These are phyloP conservation scores for Talaromyces sp. DNA, from an alignment of 2,329 filamentous ascomycete genomes.

Conservation along the genomic window DNA sequence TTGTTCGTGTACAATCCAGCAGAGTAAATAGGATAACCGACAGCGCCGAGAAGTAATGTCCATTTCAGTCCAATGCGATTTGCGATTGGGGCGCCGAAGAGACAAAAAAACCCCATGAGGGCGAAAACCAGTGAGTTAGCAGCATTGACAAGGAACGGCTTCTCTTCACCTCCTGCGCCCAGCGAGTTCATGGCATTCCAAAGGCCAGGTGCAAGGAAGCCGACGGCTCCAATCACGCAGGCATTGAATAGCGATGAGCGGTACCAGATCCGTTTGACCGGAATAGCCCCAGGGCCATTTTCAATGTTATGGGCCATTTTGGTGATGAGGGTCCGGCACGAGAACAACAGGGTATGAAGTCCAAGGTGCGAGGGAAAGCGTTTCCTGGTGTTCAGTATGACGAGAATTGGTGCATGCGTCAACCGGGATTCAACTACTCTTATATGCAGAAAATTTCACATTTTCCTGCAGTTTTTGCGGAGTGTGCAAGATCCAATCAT, in stretches of 20 bases:
- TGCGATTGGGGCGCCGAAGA: constrained; percentile 48
- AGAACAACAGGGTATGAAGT: background rate
- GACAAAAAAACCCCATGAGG: constrained; percentile 42
- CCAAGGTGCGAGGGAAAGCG: background rate
- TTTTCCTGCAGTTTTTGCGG: background rate
- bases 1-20: constrained; percentile 47
- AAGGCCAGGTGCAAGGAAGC: constrained; percentile 44
- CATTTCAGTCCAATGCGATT: constrained; percentile 49
- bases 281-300: background rate
- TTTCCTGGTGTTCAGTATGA: background rate
- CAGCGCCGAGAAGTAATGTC: constrained; percentile 42
- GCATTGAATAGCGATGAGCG: constrained; percentile 51
- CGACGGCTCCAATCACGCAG: constrained; percentile 49
- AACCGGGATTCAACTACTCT: background rate
- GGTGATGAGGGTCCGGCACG: no score
- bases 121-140: constrained; percentile 52
- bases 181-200: constrained; percentile 57
- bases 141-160: constrained; percentile 52
- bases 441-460: background rate
- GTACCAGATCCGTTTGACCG: constrained; percentile 38
- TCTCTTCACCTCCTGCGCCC: constrained; percentile 52
- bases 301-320: constrained; percentile 3
- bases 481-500: background rate
- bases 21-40: constrained; percentile 50
- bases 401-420: no score